phyloP scores from a whole-genome alignment of 257 asterid species.

The Solanum medicagineum region DNA sequence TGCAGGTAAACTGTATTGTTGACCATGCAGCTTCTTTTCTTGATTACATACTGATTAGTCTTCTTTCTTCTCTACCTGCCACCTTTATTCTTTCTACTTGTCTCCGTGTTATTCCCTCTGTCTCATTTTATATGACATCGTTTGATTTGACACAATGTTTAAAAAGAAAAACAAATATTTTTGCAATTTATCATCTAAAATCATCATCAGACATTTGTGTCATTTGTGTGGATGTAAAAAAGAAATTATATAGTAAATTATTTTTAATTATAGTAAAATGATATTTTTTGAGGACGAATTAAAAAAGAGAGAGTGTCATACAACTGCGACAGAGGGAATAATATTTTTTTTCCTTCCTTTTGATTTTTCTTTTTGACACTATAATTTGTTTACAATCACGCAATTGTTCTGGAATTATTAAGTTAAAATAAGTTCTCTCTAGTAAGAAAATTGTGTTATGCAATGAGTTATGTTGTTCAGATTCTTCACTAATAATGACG shows the following conservation, averaged over 20 bases:
- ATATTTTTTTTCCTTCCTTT: background rate
- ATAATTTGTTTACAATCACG: background rate
- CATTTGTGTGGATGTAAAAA: background rate
- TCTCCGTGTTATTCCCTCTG: background rate
- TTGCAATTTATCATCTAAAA: background rate
- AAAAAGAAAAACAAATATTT: background rate
- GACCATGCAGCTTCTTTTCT: slow-evolving; percentile 47
- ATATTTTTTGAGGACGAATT: background rate
- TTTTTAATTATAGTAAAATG: background rate
- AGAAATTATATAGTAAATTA: background rate
- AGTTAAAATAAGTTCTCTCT: background rate
- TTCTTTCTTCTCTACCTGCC: slow-evolving; percentile 14
- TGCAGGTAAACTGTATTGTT: slow-evolving; percentile 67
- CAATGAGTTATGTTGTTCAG: background rate
- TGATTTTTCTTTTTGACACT: background rate
- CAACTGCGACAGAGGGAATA: background rate
- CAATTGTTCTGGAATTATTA: background rate
- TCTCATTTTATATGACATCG: background rate
- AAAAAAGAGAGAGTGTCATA: background rate
- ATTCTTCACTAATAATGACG: background rate
- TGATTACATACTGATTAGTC: slow-evolving; percentile 5
- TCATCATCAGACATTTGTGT: background rate
- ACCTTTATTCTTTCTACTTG: background rate
- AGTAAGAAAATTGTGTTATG: background rate
- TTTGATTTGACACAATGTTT: background rate